Conservation (phyloP, 2,329 filamentous ascomycete species). For the Alternaria viburni region DNA sequence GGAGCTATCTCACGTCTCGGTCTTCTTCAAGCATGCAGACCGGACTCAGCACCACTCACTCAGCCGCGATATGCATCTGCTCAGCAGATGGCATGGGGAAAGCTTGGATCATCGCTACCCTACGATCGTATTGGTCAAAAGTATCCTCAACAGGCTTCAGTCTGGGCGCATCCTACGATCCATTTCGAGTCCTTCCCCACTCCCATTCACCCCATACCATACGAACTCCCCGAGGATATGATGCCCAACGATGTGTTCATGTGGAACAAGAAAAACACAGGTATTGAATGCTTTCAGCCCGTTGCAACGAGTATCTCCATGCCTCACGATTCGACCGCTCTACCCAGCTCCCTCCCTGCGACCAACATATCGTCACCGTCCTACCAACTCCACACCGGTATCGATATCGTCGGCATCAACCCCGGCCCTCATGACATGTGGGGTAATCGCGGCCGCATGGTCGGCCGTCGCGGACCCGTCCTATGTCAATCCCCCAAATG, state of each 20-base stretch:
- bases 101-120: background rate
- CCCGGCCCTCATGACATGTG: background rate
- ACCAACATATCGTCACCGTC: background rate
- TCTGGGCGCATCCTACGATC: conserved; percentile 4
- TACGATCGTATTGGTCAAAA: background rate
- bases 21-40: conserved; percentile 16
- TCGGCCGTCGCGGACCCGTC: background rate
- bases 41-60: background rate
- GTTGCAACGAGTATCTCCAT: background rate
- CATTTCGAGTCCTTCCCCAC: background rate
- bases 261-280: conserved; percentile 3
- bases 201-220: background rate
- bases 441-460: background rate
- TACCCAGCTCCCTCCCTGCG: background rate
- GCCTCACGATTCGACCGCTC: background rate
- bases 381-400: background rate
- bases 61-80: background rate
- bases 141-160: background rate
- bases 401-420: background rate
- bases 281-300: conserved; percentile 11
- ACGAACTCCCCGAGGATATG: conserved; percentile 6
- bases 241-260: conserved; percentile 11
- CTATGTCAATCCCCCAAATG: background rate
- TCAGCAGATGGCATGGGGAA: conserved; percentile 9
- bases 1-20: conserved; percentile 14